A percentile compares a stretch with the other conserved stretches of the same genome.
Conservation (phyloP, 805 yeast genomes). For the Suhomyces kilbournensis region DNA sequence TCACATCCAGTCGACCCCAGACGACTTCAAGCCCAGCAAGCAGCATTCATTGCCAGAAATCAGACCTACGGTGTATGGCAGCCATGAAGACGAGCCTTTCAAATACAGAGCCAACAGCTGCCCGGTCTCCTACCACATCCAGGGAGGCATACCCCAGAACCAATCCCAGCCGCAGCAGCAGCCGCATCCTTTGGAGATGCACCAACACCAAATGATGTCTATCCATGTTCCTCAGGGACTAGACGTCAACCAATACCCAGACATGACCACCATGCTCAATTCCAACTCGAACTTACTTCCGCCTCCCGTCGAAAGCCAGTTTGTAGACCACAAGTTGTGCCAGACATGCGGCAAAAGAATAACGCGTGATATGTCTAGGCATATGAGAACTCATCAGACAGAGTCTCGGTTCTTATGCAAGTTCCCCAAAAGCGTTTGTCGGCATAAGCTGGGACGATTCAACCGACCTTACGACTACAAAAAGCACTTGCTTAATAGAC, state of each 20-base stretch:
- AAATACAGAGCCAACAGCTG: conserved; percentile 5
- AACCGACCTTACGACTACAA: conserved; percentile 68
- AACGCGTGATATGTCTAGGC: conserved; percentile 60
- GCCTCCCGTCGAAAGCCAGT: conserved; percentile 36
- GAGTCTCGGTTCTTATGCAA: conserved; percentile 57
- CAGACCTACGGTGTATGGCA: background rate
- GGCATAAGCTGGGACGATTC: conserved; percentile 59
- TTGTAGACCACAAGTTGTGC: conserved; percentile 44
- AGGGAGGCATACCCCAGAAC: background rate
- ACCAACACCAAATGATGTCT: conserved; percentile 1
- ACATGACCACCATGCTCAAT: conserved; percentile 38
- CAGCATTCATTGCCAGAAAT: background rate
- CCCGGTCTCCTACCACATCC: conserved; percentile 4
- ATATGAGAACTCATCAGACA: conserved; percentile 58
- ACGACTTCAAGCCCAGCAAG: background rate
- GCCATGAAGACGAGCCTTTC: background rate
- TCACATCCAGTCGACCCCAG: background rate
- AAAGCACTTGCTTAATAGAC: conserved; percentile 60
- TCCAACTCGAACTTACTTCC: conserved; percentile 29
- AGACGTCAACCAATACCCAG: conserved; percentile 29
- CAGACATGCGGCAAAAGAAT: conserved; percentile 52
- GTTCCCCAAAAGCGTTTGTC: conserved; percentile 53
- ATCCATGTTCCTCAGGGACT: conserved; percentile 13
- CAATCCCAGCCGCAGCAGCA: background rate
- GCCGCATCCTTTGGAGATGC: background rate